Evolutionary conservation across 352 stramenopile genomes (phyloP), one percentile per base, ranked within the genome.

Genomic region (Discostella stelligera): DNA sequence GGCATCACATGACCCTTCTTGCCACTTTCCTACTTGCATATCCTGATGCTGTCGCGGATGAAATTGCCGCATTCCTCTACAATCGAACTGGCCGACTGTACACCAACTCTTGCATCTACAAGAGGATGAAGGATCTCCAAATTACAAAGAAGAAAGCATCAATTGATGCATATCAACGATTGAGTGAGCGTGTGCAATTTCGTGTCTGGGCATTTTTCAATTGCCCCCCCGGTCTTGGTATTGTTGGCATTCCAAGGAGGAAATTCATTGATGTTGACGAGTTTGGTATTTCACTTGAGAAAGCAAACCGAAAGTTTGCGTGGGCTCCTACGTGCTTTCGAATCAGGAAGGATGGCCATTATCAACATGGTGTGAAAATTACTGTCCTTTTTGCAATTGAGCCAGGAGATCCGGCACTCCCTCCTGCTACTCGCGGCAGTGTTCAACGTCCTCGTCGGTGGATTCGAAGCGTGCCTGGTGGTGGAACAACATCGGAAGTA

Each of bases 81-180:
- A 65, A 65, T 14, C 21, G 50, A 30, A 23, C 11, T 7, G 56
- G 55, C 9, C 13, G 16, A 21, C 23, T 65, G 11, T 65, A 65
- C 30, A 48, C 56, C 23, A 8, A 13, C 6, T 13, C 39, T 9
- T 20, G 8, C 7, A 27, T 65, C 23, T 49, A 10, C 30, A 65
- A 50, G 27, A 21, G 56, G 11, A 44, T 65, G 16, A 16, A 14
- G 11, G 56, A 65, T 10, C 27, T 65, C 14, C 16, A 48, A 23
- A 65, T 65, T 49, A 65, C 56, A 25, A 65, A 65, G 32, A 65
- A 65, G 27, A 65, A 49, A 48, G 56, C 56, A 27, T 65, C 56
- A 18, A 23, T n/a, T 49, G 56, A 65, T 21, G 56, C 25, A 16
- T 65, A 65, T 49, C 56, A 65, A 21, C 21, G 9, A 16, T 30